Evolutionary conservation across 768 basidiomycete species (phyloP).

Genomic region (Flagelloscypha sp.): DNA sequence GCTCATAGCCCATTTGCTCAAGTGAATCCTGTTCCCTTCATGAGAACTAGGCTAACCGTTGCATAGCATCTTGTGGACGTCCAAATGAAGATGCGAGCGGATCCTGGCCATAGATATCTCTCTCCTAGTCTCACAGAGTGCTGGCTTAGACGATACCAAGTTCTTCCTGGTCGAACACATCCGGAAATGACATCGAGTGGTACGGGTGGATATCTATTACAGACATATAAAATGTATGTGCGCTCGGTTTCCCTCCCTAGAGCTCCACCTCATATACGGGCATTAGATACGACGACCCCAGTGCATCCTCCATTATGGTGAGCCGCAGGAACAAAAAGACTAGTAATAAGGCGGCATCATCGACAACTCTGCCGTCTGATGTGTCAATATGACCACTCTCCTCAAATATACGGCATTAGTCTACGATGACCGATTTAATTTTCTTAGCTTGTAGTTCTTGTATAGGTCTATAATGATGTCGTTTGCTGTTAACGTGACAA

Average conservation of each 20-base stretch:
- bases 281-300: conserved; percentile 56
- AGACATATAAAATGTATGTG: conserved; percentile 76
- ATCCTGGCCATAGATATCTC: conserved; percentile 63
- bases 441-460: too few relatives aligned
- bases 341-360: too few relatives aligned
- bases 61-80: conserved; percentile 66
- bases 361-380: conserved; percentile 6
- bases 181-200: conserved; percentile 89
- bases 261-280: neutral
- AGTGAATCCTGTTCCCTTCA: conserved; percentile 28
- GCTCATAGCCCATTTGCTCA: conserved; percentile 79
- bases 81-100: conserved; percentile 58
- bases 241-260: neutral
- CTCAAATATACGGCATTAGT: too few relatives aligned
- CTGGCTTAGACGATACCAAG: conserved; percentile 87
- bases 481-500: conserved; percentile 86
- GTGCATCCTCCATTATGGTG: conserved; percentile 45
- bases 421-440: too few relatives aligned
- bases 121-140: conserved; percentile 76
- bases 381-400: too few relatives aligned
- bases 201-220: conserved; percentile 81
- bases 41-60: conserved; percentile 2
- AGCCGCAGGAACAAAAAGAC: too few relatives aligned
- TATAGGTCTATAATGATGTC: conserved; percentile 68
- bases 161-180: conserved; percentile 94